Percentiles rank a stretch among this genome's conserved stretches.
Conservation (phyloP, 1,139 yeast genomes). For the Sugiyamaella pinicola region DNA sequence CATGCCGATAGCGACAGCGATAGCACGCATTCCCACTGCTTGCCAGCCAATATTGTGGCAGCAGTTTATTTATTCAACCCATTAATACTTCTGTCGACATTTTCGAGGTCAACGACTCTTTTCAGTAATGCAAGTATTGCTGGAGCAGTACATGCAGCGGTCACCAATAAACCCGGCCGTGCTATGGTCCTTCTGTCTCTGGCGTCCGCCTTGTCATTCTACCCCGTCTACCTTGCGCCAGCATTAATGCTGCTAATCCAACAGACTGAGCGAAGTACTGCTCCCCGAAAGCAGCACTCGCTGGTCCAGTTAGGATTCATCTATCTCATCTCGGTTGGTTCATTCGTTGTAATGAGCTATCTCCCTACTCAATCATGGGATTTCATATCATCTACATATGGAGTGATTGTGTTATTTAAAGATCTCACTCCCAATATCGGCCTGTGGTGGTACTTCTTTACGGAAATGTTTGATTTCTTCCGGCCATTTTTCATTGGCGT, state of each 20-base stretch:
- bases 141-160: conserved; percentile 53
- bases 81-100: conserved; percentile 62
- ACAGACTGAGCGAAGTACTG: not conserved
- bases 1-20: not conserved
- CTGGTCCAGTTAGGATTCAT: conserved; percentile 25
- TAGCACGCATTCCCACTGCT: conserved; percentile 22
- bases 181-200: conserved; percentile 60
- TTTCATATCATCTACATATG: conserved; percentile 64
- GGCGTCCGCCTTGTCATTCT: conserved; percentile 65
- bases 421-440: conserved; percentile 87
- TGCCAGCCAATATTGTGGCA: conserved; percentile 39
- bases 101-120: conserved; percentile 67
- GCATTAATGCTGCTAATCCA: conserved; percentile 26
- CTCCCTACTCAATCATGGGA: conserved; percentile 50
- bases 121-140: conserved; percentile 62
- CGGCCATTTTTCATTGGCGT: conserved; percentile 79
- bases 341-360: conserved; percentile 48
- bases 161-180: conserved; percentile 46
- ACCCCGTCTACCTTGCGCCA: conserved; percentile 51
- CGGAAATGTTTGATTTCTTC: conserved; percentile 91
- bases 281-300: conserved; percentile 10
- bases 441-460: conserved; percentile 97
- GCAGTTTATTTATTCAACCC: conserved; percentile 81
- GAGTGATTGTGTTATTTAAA: conserved; percentile 59
- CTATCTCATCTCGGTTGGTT: conserved; percentile 32